Evolutionary conservation across 139 green algal species (phyloP).

Genomic region (Desmodesmus armatus): DNA sequence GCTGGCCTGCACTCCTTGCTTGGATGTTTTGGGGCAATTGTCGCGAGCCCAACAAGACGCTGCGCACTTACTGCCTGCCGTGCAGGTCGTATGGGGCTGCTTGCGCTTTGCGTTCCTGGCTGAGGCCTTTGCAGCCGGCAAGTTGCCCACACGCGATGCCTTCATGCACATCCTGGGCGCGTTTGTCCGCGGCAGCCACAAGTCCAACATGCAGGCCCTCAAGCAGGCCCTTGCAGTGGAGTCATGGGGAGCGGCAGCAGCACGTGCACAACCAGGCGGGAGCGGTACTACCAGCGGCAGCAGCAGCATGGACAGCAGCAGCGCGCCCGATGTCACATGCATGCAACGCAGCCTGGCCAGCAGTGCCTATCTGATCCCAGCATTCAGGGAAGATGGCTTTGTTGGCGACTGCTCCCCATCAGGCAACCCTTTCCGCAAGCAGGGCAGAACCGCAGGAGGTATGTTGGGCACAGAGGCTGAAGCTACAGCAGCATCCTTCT

Average conservation of each 20-base stretch:
- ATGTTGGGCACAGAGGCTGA: too few species aligned
- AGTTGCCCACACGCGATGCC: conserved; percentile 1
- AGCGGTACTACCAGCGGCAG: background rate
- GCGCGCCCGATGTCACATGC: conserved; percentile 7
- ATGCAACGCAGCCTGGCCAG: conserved; percentile 36
- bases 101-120: conserved; percentile 1
- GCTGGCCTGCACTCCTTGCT: background rate
- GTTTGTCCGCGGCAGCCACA: conserved; percentile 57
- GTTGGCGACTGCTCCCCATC: conserved; percentile 46
- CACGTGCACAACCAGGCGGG: background rate
- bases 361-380: conserved; percentile 10
- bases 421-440: conserved; percentile 73
- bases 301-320: background rate
- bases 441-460: too few species aligned
- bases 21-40: background rate
- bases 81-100: conserved; percentile 8
- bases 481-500: too few species aligned
- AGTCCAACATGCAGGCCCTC: conserved; percentile 59
- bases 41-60: background rate
- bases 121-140: conserved; percentile 22
- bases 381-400: conserved; percentile 25
- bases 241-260: conserved; percentile 29
- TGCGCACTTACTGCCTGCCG: too few species aligned
- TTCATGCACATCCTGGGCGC: conserved; percentile 22
- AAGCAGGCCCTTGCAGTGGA: conserved; percentile 48